phyloP scores from a whole-genome alignment of 2,329 filamentous ascomycete genomes.

The Aschersonia sp. region DNA sequence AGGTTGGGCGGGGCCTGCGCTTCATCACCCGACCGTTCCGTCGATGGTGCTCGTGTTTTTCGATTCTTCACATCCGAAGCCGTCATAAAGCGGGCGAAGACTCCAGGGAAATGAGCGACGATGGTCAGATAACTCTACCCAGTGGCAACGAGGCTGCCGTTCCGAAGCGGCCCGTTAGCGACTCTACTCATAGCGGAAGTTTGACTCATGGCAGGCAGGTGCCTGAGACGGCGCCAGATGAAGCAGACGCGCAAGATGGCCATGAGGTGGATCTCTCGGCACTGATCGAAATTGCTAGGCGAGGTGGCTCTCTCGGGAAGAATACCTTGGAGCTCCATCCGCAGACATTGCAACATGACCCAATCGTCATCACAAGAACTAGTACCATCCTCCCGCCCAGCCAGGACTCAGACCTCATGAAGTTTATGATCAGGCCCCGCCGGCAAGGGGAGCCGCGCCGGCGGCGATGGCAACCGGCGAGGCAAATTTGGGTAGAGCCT shows the following conservation, averaged over 20 bases:
- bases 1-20: constrained; percentile 7
- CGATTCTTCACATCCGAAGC: constrained; percentile 8
- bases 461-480: constrained; percentile 4
- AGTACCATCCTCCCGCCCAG: constrained; percentile 21
- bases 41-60: constrained; percentile 8
- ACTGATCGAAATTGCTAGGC: constrained; percentile 17
- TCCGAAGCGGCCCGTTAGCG: constrained; percentile 1
- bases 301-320: constrained; percentile 10
- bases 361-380: constrained; percentile 16
- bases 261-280: constrained; percentile 14
- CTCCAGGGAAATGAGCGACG: constrained; percentile 11
- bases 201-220: not conserved
- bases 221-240: not conserved
- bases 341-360: constrained; percentile 23
- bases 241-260: constrained; percentile 3
- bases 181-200: constrained; percentile 3
- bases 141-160: not conserved
- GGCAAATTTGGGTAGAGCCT: constrained; percentile 9
- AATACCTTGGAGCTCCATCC: constrained; percentile 24
- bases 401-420: constrained; percentile 20
- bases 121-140: not conserved
- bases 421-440: constrained; percentile 9
- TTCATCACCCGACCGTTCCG: constrained; percentile 9
- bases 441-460: constrained; percentile 2
- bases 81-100: constrained; percentile 9